Evolutionary conservation across 2,329 filamentous ascomycete genomes (phyloP).

Genomic region (Tolypocladium guangdongense): DNA sequence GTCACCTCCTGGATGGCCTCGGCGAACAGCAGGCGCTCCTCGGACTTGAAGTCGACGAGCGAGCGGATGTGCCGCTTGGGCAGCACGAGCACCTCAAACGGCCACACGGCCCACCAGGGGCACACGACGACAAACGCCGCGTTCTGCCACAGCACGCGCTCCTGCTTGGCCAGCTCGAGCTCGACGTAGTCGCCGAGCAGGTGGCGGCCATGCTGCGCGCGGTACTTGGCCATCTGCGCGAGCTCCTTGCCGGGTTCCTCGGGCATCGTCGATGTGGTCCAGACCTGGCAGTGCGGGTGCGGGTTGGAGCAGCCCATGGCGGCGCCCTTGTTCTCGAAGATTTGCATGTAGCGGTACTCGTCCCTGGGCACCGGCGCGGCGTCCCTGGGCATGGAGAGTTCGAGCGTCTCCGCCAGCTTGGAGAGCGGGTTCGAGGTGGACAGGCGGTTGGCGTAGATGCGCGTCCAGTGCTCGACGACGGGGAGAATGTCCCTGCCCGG

Average conservation of each 20-base stretch:
- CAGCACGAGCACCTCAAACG: conserved; percentile 87
- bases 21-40: conserved; percentile 64
- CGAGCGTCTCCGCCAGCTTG: conserved; percentile 24
- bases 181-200: conserved; percentile 79
- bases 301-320: conserved; percentile 99
- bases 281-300: conserved; percentile 92
- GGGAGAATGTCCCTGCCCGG: conserved; percentile 63
- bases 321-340: conserved; percentile 97
- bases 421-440: conserved; percentile 58
- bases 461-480: conserved; percentile 82
- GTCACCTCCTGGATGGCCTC: conserved; percentile 82
- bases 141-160: conserved; percentile 85
- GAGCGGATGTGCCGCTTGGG: conserved; percentile 75
- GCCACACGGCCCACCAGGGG: conserved; percentile 98
- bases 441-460: conserved; percentile 75
- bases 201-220: conserved; percentile 61
- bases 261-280: conserved; percentile 84
- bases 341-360: conserved; percentile 95
- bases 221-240: conserved; percentile 68
- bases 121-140: conserved; percentile 75
- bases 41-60: conserved; percentile 65
- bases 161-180: conserved; percentile 69
- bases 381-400: conserved; percentile 26
- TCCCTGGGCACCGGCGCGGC: conserved; percentile 43
- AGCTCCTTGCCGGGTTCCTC: conserved; percentile 82